Evolutionary conservation across 2,329 filamentous ascomycete genomes (phyloP), one percentile per base, ranked within the genome.

Genomic region (Xylaria sp.): DNA sequence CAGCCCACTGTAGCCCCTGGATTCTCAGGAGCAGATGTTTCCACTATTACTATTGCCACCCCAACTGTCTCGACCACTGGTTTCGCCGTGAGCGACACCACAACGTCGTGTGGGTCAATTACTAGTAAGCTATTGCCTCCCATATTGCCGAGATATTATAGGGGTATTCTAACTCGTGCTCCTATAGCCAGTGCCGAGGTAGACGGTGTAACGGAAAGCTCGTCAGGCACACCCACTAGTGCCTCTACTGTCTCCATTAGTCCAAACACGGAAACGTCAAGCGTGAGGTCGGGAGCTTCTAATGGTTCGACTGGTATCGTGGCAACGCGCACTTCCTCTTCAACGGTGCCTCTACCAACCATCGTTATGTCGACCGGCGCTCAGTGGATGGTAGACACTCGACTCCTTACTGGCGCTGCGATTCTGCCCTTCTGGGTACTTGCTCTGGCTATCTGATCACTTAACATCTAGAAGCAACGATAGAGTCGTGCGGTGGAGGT

Each of bases 121-220:
- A 53, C 26, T 4, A 59, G 69, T 71, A 65, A 54, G 66, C 5
- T 5, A 38, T 20, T 1, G 15, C 38, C 20, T 40, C 9, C 9
- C 3, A 17, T 17, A 1, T 31, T 1, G 1, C 15, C 7, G 1
- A 33, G 23, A 49, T 7, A 5, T 11, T 3, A 2, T 4, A 10
- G n/a, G 6, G 5, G 33, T 17, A 20, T 11, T 44, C 57, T 65
- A 63, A 65, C 49, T 31, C 17, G 26, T 5, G 0, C 1, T 6
- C 20, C 23, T n/a, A 40, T 2, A 71, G 69, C 51, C 5, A 61
- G 64, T 6, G 54, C 6, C 2, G 58, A 69, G 9, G 59, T 71
- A 6, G 67, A 69, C 23, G 69, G 69, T n/a, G 64, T 40, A 23
- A 69, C 69, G 1, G 64, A 40, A 2, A 63, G 42, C 33, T 26